These are phyloP conservation scores for Lojkania enalia DNA, from an alignment of 2,329 filamentous ascomycete species.

Conservation along the genomic window DNA sequence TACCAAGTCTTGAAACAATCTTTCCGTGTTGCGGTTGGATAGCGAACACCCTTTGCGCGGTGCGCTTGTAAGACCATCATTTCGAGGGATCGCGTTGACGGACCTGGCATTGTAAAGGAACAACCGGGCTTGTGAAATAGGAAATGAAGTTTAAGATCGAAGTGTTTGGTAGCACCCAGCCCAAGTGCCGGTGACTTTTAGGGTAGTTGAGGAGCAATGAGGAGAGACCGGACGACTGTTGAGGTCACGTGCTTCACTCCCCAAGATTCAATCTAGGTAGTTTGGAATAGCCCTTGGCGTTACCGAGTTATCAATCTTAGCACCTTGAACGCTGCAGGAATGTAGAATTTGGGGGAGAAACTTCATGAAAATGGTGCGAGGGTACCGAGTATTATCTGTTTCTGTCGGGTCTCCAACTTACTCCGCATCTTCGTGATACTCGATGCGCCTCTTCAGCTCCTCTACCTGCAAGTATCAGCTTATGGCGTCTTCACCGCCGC, in stretches of 20 bases:
- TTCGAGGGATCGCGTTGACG: constrained; percentile 33
- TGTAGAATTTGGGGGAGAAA: neutral
- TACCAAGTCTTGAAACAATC: constrained; percentile 45
- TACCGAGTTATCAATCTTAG: no score
- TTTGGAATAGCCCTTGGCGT: no score
- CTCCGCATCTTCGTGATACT: constrained; percentile 3
- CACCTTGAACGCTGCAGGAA: neutral
- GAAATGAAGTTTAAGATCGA: neutral
- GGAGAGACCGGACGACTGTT: constrained; percentile 4
- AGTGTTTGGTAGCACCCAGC: neutral
- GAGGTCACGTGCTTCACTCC: constrained; percentile 5
- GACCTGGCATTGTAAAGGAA: constrained; percentile 27
- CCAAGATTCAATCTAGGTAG: neutral
- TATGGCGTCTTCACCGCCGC: constrained; percentile 7
- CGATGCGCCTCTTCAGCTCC: neutral
- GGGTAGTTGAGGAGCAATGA: neutral
- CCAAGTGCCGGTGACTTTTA: neutral
- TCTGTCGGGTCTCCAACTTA: constrained; percentile 5
- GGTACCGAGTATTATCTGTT: no score
- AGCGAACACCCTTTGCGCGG: constrained; percentile 40
- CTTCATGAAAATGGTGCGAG: neutral
- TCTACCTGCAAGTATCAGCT: constrained; percentile 8
- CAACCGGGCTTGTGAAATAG: neutral
- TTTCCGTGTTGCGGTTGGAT: constrained; percentile 33
- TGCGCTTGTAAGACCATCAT: constrained; percentile 39